Percentiles rank a stretch among this genome's conserved stretches.
These are phyloP conservation scores for Ustilago crameri DNA, from an alignment of 1,284 basidiomycete genomes.

Conservation along the genomic window DNA sequence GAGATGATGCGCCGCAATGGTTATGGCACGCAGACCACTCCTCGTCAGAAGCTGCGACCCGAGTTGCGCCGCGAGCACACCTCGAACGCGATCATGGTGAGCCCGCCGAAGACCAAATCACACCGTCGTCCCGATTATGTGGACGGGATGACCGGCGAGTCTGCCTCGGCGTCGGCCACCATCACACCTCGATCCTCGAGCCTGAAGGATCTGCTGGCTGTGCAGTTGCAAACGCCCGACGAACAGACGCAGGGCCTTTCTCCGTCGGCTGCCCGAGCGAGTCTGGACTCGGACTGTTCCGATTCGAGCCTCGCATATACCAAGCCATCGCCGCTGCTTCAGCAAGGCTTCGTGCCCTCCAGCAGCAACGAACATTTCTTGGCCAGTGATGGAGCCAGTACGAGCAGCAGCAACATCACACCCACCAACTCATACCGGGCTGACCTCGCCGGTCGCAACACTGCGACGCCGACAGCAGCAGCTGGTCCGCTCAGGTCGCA, in stretches of 20 bases:
- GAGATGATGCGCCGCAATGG: not conserved
- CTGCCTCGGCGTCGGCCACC: conserved; percentile 11
- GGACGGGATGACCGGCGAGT: not conserved
- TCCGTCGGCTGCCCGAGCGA: conserved; percentile 5
- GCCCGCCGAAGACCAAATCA: conserved; percentile 11
- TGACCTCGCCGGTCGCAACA: conserved; percentile 12
- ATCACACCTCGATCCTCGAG: conserved; percentile 39
- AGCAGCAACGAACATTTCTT: not conserved
- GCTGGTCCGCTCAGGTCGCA: conserved; percentile 1
- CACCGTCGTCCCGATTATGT: not conserved
- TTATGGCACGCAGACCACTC: conserved; percentile 22
- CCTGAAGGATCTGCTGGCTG: conserved; percentile 32
- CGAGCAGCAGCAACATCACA: conserved; percentile 25
- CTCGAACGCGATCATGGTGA: conserved; percentile 29
- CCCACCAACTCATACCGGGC: conserved; percentile 40
- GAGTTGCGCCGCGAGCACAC: conserved; percentile 37
- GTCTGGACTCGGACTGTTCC: conserved; percentile 22
- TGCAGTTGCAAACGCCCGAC: not conserved
- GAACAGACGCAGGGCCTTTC: not conserved
- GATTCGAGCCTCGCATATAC: conserved; percentile 42
- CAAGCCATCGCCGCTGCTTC: conserved; percentile 33
- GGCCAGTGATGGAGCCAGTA: not conserved
- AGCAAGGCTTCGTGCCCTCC: not conserved
- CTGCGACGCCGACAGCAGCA: conserved; percentile 1
- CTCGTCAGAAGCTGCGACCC: conserved; percentile 20